These are phyloP conservation scores for Berkeleyomyces rouxiae DNA, from an alignment of 2,329 filamentous ascomycete genomes.

Conservation along the genomic window DNA sequence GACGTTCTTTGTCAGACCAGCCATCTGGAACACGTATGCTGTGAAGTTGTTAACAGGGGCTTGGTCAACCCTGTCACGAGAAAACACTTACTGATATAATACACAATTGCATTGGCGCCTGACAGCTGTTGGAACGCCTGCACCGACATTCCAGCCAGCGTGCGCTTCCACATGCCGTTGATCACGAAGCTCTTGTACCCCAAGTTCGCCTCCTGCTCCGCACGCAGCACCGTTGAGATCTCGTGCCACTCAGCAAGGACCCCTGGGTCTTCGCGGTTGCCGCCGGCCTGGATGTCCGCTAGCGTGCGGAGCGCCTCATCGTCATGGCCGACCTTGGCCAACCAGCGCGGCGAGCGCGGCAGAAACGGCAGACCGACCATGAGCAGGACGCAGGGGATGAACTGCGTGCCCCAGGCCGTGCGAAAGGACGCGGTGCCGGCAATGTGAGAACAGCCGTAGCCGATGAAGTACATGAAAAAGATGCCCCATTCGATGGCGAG, in stretches of 20 bases:
- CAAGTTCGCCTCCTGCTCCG: conserved; percentile 23
- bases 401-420: conserved; percentile 48
- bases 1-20: conserved; percentile 27
- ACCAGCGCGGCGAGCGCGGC: conserved; percentile 46
- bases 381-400: conserved; percentile 41
- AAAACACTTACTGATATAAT: conserved; percentile 30
- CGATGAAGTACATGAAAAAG: conserved; percentile 54
- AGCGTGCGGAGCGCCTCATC: conserved; percentile 36
- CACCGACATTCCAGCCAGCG: conserved; percentile 32
- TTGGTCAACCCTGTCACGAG: not conserved
- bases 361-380: conserved; percentile 42
- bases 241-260: conserved; percentile 42
- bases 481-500: conserved; percentile 55
- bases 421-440: conserved; percentile 40
- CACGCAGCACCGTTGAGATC: conserved; percentile 20
- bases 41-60: not conserved
- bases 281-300: conserved; percentile 39
- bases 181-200: conserved; percentile 30
- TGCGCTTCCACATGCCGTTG: conserved; percentile 32
- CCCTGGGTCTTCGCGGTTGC: conserved; percentile 34
- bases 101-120: conserved; percentile 40
- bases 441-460: conserved; percentile 47
- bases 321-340: conserved; percentile 44
- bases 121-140: conserved; percentile 42
- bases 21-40: conserved; percentile 25